A percentile compares a stretch with the other conserved stretches of the same genome.
Conservation (phyloP, 148 eudicot species). For the Camellia granthamiana region DNA sequence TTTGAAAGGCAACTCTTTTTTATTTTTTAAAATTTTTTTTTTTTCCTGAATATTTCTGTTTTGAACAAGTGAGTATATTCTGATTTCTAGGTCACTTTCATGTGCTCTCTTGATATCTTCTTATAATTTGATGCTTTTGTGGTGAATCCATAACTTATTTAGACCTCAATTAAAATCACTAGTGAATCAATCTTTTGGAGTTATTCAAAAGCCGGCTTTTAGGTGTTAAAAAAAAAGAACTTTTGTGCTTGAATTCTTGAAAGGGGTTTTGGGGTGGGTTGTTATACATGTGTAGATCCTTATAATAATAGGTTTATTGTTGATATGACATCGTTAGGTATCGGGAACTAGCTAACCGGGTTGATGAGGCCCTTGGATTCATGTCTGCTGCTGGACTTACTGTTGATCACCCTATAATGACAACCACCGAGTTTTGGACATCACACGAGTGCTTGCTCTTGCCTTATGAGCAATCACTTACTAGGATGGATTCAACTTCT, state of each 20-base stretch:
- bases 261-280: too few relatives aligned
- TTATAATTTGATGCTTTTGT: background rate
- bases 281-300: background rate
- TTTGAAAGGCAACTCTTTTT: background rate
- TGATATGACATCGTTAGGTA: slow-evolving; percentile 45
- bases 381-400: slow-evolving; percentile 97
- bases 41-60: background rate
- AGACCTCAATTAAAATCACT: background rate
- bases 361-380: slow-evolving; percentile 93
- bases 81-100: slow-evolving; percentile 1
- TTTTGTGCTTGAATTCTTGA: too few relatives aligned
- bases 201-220: background rate
- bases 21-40: too few relatives aligned
- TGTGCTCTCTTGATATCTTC: background rate
- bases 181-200: background rate
- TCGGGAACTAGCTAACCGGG: slow-evolving; percentile 83
- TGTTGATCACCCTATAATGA: slow-evolving; percentile 78
- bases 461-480: slow-evolving; percentile 90
- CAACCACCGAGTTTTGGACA: slow-evolving; percentile 90
- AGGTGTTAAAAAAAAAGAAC: background rate
- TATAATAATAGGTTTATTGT: background rate
- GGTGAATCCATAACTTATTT: background rate
- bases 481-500: slow-evolving; percentile 86
- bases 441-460: slow-evolving; percentile 88
- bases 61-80: background rate